These are phyloP conservation scores for Gaultheria prostrata DNA, from an alignment of 148 eudicot genomes.

Conservation along the genomic window DNA sequence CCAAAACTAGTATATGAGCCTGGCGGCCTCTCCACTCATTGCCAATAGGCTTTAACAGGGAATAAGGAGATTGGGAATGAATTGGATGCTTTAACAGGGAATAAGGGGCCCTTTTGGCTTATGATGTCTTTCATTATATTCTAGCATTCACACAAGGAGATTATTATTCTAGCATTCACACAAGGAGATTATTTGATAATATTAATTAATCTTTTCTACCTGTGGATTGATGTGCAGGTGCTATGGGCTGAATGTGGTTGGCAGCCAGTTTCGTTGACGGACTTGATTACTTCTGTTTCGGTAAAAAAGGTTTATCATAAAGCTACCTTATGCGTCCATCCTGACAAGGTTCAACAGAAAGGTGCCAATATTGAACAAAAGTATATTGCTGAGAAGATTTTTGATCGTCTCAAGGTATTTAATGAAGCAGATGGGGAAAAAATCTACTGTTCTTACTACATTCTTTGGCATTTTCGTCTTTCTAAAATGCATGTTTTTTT, in stretches of 20 bases:
- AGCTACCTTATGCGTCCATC: constrained; percentile 86
- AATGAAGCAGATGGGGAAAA: background rate
- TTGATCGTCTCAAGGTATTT: constrained; percentile 83
- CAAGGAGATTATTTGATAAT: background rate
- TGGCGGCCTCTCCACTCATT: too few relatives aligned
- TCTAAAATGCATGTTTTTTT: background rate
- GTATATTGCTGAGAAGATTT: constrained; percentile 83
- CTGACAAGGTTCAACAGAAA: constrained; percentile 93
- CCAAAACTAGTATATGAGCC: too few relatives aligned
- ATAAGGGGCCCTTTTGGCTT: background rate
- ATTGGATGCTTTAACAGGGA: background rate
- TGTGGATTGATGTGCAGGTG: constrained; percentile 45
- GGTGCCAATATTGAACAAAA: constrained; percentile 76
- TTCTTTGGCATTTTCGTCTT: background rate
- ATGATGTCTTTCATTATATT: background rate
- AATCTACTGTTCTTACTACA: background rate
- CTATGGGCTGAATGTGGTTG: constrained; percentile 88
- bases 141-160: background rate
- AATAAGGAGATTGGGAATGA: too few relatives aligned
- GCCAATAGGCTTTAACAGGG: too few relatives aligned
- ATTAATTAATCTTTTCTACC: background rate
- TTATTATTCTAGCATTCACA: background rate
- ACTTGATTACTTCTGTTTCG: constrained; percentile 71
- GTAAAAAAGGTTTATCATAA: constrained; percentile 75
- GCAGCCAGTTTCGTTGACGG: constrained; percentile 74